These are phyloP conservation scores for Protomyces arabidopsidicola DNA, from an alignment of 1,139 yeast species.

Conservation along the genomic window DNA sequence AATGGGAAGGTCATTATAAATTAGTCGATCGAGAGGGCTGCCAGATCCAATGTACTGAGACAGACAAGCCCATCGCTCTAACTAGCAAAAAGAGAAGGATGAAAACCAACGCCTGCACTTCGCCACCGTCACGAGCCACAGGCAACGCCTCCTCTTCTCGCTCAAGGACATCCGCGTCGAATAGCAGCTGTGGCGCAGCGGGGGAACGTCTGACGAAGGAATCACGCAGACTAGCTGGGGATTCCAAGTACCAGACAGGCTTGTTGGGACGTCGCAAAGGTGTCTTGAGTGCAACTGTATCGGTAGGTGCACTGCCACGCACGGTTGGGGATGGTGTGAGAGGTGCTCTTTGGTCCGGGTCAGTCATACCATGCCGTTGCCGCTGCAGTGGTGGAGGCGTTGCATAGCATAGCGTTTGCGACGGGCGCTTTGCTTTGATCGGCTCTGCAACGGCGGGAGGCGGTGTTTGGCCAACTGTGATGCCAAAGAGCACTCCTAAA, in stretches of 20 bases:
- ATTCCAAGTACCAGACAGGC: not conserved
- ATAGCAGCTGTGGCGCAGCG: not conserved
- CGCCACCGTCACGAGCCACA: not conserved
- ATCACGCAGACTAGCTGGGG: not conserved
- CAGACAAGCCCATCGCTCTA: not conserved
- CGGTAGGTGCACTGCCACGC: not conserved
- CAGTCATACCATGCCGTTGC: not conserved
- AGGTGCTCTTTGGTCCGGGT: not conserved
- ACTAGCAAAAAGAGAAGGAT: not conserved
- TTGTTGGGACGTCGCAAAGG: not conserved
- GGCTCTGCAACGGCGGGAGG: not conserved
- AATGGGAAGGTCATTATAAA: not conserved
- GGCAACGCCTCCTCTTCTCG: not conserved
- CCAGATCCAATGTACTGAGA: not conserved
- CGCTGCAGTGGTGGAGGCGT: not conserved
- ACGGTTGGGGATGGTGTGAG: not conserved
- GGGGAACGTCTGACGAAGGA: not conserved
- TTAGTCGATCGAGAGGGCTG: not conserved
- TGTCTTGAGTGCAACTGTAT: not conserved
- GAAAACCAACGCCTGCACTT: not conserved
- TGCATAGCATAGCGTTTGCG: not conserved
- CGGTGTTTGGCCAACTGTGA: not conserved
- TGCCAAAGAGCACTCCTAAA: not conserved
- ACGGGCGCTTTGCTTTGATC: not conserved
- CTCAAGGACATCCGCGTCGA: not conserved